These are phyloP conservation scores for Aspergillus cejpii DNA, from an alignment of 2,329 filamentous ascomycete genomes.

Conservation along the genomic window DNA sequence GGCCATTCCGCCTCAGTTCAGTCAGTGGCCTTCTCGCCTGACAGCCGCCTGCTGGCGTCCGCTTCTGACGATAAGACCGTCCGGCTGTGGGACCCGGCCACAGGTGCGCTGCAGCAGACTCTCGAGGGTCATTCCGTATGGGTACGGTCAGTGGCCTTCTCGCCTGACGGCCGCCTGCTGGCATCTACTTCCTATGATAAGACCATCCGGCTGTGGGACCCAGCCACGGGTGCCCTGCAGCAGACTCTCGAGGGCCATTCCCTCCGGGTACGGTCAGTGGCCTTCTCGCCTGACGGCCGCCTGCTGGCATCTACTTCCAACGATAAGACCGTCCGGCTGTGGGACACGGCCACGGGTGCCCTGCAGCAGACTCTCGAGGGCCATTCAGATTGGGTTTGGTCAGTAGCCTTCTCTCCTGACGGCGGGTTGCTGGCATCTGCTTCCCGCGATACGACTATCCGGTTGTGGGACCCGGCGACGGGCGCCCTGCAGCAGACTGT, in stretches of 20 bases:
- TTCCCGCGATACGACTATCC: too few species aligned
- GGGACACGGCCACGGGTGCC: too few species aligned
- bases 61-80: conserved; percentile 9
- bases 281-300: conserved; percentile 16
- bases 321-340: conserved; percentile 10
- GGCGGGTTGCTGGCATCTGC: too few species aligned
- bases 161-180: conserved; percentile 15
- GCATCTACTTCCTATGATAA: conserved; percentile 16
- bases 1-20: conserved; percentile 1
- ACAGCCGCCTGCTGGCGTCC: conserved; percentile 19
- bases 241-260: conserved; percentile 2
- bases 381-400: not conserved
- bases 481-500: too few species aligned
- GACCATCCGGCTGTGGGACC: conserved; percentile 13
- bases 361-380: not conserved
- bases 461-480: too few species aligned
- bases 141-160: conserved; percentile 12
- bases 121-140: not conserved
- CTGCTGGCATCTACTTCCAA: conserved; percentile 17
- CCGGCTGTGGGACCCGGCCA: conserved; percentile 15
- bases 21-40: conserved; percentile 12
- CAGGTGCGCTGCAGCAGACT: too few species aligned
- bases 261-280: conserved; percentile 1
- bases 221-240: too few species aligned
- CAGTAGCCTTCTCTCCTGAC: too few species aligned